A percentile compares a stretch with the other conserved stretches of the same genome.
These are phyloP conservation scores for Zygoascus meyerae DNA, from an alignment of 1,139 yeast genomes.

Conservation along the genomic window DNA sequence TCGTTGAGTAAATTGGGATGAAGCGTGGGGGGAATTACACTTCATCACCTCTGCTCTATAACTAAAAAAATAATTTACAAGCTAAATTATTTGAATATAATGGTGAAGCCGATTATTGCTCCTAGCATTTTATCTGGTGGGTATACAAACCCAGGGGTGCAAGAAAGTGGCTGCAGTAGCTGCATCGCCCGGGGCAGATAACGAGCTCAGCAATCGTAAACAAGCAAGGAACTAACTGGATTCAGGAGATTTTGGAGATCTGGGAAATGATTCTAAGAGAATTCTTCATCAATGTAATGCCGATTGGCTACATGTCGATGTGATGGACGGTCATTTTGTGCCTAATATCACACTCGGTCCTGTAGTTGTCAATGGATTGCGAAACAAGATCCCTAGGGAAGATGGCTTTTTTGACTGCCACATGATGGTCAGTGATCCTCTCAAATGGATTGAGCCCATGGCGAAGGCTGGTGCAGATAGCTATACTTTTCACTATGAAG, in stretches of 20 bases:
- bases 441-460: conserved; percentile 88
- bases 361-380: conserved; percentile 74
- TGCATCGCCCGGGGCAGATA: neutral
- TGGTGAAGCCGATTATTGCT: conserved; percentile 66
- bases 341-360: conserved; percentile 95
- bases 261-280: conserved; percentile 80
- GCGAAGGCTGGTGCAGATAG: conserved; percentile 96
- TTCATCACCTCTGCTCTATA: neutral
- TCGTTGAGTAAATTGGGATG: too few species aligned
- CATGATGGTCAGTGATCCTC: conserved; percentile 97
- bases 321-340: conserved; percentile 98
- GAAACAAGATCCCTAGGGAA: conserved; percentile 68
- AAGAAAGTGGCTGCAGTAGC: neutral
- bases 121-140: conserved; percentile 88
- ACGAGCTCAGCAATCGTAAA: neutral
- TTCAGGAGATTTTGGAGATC: conserved; percentile 64
- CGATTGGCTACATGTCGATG: conserved; percentile 96
- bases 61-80: too few species aligned
- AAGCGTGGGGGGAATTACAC: conserved; percentile 1
- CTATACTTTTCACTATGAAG: conserved; percentile 94
- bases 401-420: conserved; percentile 92
- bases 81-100: conserved; percentile 7
- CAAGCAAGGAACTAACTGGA: neutral
- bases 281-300: conserved; percentile 69
- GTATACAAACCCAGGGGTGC: conserved; percentile 8